These are phyloP conservation scores for Nasturtium officinale DNA, from an alignment of 345 rosid genomes.

Conservation along the genomic window DNA sequence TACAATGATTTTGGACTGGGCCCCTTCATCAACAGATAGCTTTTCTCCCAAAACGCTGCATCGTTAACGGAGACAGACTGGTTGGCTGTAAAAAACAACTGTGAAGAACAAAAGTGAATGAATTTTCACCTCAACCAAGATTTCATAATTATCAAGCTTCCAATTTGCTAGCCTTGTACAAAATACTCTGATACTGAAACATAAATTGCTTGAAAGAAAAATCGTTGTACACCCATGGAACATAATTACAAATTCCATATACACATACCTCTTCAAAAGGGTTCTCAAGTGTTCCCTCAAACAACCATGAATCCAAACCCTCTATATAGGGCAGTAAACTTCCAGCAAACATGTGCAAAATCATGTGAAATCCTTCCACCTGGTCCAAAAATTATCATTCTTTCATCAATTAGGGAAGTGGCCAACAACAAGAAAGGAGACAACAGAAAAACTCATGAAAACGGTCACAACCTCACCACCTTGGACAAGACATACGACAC, in stretches of 20 bases:
- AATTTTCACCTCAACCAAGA: slow-evolving; percentile 17
- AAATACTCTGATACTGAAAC: neutral
- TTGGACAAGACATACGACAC: slow-evolving; percentile 70
- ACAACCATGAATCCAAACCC: slow-evolving; percentile 88
- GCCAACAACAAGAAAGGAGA: slow-evolving; percentile 17
- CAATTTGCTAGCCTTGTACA: slow-evolving; percentile 9
- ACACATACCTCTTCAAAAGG: slow-evolving; percentile 86
- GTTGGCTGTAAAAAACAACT: slow-evolving; percentile 86
- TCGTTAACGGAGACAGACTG: slow-evolving; percentile 65
- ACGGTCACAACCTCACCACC: slow-evolving; percentile 84
- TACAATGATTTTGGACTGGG: slow-evolving; percentile 45
- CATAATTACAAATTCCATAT: slow-evolving; percentile 19
- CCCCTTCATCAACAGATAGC: slow-evolving; percentile 63
- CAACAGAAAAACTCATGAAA: slow-evolving; percentile 15
- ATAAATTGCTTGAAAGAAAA: slow-evolving; percentile 13
- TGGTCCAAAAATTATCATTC: slow-evolving; percentile 47
- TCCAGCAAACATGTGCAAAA: slow-evolving; percentile 79
- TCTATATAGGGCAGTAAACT: slow-evolving; percentile 74
- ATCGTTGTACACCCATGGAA: slow-evolving; percentile 16
- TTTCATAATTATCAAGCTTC: slow-evolving; percentile 3
- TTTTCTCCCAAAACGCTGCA: slow-evolving; percentile 94
- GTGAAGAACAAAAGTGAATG: slow-evolving; percentile 25
- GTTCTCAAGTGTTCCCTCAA: slow-evolving; percentile 85
- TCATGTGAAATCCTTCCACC: slow-evolving; percentile 81
- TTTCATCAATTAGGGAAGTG: slow-evolving; percentile 13